Evolutionary conservation across 2,329 filamentous ascomycete genomes (phyloP), one percentile per base, ranked within the genome.

Genomic region (Exophiala sp.): DNA sequence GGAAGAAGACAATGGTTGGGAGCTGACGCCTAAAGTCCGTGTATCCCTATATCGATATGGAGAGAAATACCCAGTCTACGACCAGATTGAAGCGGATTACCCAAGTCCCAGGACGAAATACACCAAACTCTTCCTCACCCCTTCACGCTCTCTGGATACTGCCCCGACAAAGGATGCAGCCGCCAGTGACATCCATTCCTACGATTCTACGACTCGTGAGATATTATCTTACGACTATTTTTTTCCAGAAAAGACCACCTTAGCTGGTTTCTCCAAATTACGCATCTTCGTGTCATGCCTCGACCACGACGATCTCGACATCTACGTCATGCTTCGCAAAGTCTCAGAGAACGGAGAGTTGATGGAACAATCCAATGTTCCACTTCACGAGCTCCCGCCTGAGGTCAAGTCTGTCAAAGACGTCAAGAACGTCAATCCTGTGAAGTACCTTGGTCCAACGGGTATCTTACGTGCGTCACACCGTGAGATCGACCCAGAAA

Each of bases 251-350:
- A 62, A 63, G 1, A 69, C 49, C 6, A 44, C 39, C 5, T 43
- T 80, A 1, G 70, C 77, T n/a, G 77, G 76, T 1, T 63, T 76
- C 0, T 69, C 77, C 6, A 79, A 78, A 59, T 74, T 75, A 0
- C 62, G 73, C 0, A 62, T 80, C 0, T 77, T 75, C 64, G 72
- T 79, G 65, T 75, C 72, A 0, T 73, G 69, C 52, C 61, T 65
- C 2, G 67, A 70, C 10, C 62, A 65, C 11, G 68, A 79, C 46
- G 77, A 79, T 54, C 70, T 79, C 54, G 70, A 66, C 20, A 69
- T 77, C 1, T 78, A 71, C 46, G 65, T 76, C 3, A 69, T 73
- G 6, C 48, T 79, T 3, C 67, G 74, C 5, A 80, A 80, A 62
- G 61, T 69, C 12, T 72, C 75, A 43, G 68, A 64, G 10, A 60